Conservation (phyloP, 768 basidiomycete genomes). For the Mycena floridula region DNA sequence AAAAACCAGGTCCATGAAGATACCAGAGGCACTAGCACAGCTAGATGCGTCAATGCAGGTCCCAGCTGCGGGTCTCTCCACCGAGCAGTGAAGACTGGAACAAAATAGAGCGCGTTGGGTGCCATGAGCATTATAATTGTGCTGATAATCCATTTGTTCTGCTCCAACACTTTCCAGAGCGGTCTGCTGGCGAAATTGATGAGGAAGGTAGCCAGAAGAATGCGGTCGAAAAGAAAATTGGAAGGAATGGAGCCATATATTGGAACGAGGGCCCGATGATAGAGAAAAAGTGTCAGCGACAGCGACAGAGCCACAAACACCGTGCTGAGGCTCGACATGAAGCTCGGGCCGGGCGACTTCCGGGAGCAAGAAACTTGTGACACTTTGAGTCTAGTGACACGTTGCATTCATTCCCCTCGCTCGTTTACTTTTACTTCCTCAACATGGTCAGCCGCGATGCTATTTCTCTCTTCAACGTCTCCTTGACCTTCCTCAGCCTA, state of each 20-base stretch:
- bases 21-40: constrained; percentile 51
- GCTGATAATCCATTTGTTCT: constrained; percentile 26
- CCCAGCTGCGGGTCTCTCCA: constrained; percentile 47
- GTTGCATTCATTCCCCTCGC: background rate
- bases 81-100: constrained; percentile 53
- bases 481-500: constrained; percentile 41
- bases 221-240: constrained; percentile 36
- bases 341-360: too few relatives aligned
- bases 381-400: too few relatives aligned
- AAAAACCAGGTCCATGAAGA: too few relatives aligned
- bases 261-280: constrained; percentile 60
- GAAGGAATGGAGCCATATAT: constrained; percentile 62
- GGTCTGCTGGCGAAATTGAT: constrained; percentile 18
- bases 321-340: background rate
- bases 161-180: background rate
- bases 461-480: background rate
- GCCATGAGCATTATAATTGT: constrained; percentile 36
- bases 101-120: constrained; percentile 65
- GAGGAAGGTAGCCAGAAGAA: constrained; percentile 27
- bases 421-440: constrained; percentile 4
- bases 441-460: constrained; percentile 21
- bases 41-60: constrained; percentile 50
- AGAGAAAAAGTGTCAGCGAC: constrained; percentile 55
- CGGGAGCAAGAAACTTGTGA: too few relatives aligned
- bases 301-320: constrained; percentile 20